These are phyloP conservation scores for Podospora tetraspora DNA, from an alignment of 495 filamentous ascomycete genomes.

Conservation along the genomic window DNA sequence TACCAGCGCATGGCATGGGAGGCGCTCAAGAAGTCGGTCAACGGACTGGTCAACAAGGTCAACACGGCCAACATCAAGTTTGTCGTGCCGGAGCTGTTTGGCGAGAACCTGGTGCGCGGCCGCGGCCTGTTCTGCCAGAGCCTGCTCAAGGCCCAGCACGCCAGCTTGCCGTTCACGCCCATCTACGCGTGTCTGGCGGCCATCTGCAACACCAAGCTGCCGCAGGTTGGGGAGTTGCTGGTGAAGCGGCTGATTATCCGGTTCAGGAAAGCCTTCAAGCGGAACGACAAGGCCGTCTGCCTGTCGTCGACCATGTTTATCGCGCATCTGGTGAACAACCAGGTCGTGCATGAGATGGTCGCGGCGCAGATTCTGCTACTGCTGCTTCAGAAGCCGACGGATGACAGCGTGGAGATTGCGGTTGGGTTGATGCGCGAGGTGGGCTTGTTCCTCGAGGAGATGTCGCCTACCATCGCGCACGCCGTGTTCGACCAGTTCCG, in stretches of 20 bases:
- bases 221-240: constrained; percentile 86
- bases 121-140: constrained; percentile 88
- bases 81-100: constrained; percentile 92
- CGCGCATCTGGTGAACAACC: constrained; percentile 89
- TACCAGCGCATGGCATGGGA: constrained; percentile 99
- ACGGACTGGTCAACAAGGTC: constrained; percentile 97
- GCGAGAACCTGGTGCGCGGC: constrained; percentile 87
- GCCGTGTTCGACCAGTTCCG: constrained; percentile 94
- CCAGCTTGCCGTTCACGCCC: constrained; percentile 91
- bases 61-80: constrained; percentile 96
- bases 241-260: constrained; percentile 81
- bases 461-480: constrained; percentile 77
- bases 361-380: constrained; percentile 86
- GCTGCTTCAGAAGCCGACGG: constrained; percentile 86
- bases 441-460: constrained; percentile 89
- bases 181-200: constrained; percentile 93
- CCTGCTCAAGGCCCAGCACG: constrained; percentile 95
- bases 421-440: constrained; percentile 87
- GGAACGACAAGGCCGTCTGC: constrained; percentile 95
- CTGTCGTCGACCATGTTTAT: constrained; percentile 87
- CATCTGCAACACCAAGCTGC: constrained; percentile 96
- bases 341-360: constrained; percentile 89
- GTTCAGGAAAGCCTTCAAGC: constrained; percentile 91
- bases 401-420: constrained; percentile 97
- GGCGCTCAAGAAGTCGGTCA: constrained; percentile 96